phyloP scores from a whole-genome alignment of 1,139 yeast genomes.

The Blastobotrys malaysiensis region DNA sequence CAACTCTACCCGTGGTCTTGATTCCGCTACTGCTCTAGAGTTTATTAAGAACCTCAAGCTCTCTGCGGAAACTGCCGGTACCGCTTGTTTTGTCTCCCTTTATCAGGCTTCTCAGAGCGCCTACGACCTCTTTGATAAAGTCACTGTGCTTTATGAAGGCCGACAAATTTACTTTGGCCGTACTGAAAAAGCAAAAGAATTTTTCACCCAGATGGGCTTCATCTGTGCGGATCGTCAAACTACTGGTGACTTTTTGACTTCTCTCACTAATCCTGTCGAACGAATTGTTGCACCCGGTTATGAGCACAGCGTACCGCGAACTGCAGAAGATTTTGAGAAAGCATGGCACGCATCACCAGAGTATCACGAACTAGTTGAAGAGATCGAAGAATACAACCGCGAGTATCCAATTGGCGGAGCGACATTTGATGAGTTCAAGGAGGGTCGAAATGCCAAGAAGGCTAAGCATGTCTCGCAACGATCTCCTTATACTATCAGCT shows the following conservation, averaged over 20 bases:
- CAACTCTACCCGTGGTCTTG: slow-evolving; percentile 71
- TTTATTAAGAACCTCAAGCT: slow-evolving; percentile 64
- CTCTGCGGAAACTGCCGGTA: slow-evolving; percentile 51
- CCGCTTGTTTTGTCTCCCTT: slow-evolving; percentile 68
- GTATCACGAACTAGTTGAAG: slow-evolving; percentile 36
- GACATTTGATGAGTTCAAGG: slow-evolving; percentile 35
- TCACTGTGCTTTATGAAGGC: slow-evolving; percentile 67
- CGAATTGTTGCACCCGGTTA: slow-evolving; percentile 51
- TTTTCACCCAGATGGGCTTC: slow-evolving; percentile 63
- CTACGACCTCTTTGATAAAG: slow-evolving; percentile 70
- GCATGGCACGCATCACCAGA: slow-evolving; percentile 61
- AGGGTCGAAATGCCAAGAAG: slow-evolving; percentile 50
- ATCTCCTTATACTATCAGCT: slow-evolving; percentile 65
- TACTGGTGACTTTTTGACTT: slow-evolving; percentile 76
- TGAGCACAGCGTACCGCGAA: slow-evolving; percentile 60
- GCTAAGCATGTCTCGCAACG: slow-evolving; percentile 46
- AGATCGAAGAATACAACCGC: slow-evolving; percentile 38
- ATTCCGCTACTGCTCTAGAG: slow-evolving; percentile 72
- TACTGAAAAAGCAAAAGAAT: slow-evolving; percentile 51
- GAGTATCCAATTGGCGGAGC: slow-evolving; percentile 25
- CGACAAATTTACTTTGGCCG: slow-evolving; percentile 73
- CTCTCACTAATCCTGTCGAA: slow-evolving; percentile 70
- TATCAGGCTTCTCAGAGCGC: slow-evolving; percentile 81
- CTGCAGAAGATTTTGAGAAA: slow-evolving; percentile 61
- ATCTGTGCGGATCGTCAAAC: slow-evolving; percentile 72